Evolutionary conservation across 768 basidiomycete genomes (phyloP), one percentile per base, ranked within the genome.

Genomic region (Pulveroboletus ravenelii): DNA sequence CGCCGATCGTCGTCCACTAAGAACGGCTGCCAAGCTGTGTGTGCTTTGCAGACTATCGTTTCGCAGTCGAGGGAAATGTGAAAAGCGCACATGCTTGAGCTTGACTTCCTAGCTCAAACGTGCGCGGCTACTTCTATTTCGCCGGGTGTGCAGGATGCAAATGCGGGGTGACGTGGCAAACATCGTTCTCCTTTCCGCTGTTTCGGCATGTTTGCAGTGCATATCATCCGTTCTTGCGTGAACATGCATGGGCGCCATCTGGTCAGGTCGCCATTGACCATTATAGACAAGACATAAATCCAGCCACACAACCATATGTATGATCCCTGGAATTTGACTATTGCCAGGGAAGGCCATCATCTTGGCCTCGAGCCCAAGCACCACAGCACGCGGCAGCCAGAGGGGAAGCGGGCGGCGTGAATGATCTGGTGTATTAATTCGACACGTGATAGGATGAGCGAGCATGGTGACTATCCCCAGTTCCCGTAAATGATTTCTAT

Each of bases 271-370:
- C 13, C 20, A 20, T 35, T 27, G 27, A 41, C 17, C 25, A 38
- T 46, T 29, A 32, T 10, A 40, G 25, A 30, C 31, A n/a, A 39
- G 17, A 29, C 12, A 38, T 30, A 47, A 47, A 52, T 52, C 50
- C 45, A 41, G 40, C 44, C 5, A 41, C 42, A 40, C 38, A 37
- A 50, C 32, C 38, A 20, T 45, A 48, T 59, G 48, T 43, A 25
- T 47, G 45, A 38, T 51, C 47, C 40, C 27, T 41, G 43, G 51
- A 39, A 10, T 44, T 18, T 39, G 15, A n/a, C 41, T n/a, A 3
- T 36, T 29, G 23, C 20, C 9, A 15, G 15, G 32, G 18, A 44
- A 2, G 14, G 25, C 41, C 20, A 13, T 37, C 14, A 9, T 9
- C 34, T 32, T 20, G 45, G 41, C 52, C 15, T 55, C 32, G 14